phyloP scores from a whole-genome alignment of 768 basidiomycete species.

The Suillus fuscotomentosus region DNA sequence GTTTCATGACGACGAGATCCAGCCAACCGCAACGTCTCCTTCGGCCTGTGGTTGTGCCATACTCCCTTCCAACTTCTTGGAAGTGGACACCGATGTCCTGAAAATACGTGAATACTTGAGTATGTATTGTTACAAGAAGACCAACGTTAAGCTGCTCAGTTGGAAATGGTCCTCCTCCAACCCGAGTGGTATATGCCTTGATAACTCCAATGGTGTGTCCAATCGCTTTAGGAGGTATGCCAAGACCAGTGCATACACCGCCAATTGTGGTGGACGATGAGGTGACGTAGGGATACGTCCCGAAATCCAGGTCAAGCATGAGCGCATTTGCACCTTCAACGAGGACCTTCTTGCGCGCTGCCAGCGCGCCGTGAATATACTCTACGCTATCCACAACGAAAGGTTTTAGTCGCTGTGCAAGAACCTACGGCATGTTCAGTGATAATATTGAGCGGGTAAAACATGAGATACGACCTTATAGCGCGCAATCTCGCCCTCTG shows the following conservation, averaged over 20 bases:
- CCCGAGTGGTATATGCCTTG: constrained; percentile 98
- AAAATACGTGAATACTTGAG: constrained; percentile 4
- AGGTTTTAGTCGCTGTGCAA: constrained; percentile 83
- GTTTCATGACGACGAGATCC: constrained; percentile 91
- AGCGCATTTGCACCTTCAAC: constrained; percentile 98
- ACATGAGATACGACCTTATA: constrained; percentile 65
- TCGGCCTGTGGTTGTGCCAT: constrained; percentile 90
- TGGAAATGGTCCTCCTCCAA: constrained; percentile 98
- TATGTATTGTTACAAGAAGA: constrained; percentile 9
- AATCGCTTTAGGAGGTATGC: constrained; percentile 87
- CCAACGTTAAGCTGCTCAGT: constrained; percentile 89
- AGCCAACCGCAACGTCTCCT: constrained; percentile 96
- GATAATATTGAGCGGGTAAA: background rate
- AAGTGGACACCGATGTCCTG: constrained; percentile 83
- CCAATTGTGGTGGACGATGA: constrained; percentile 92
- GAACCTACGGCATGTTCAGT: constrained; percentile 42
- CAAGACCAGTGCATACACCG: constrained; percentile 97
- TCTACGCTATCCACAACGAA: constrained; percentile 87
- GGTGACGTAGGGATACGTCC: constrained; percentile 97
- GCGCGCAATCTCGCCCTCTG: constrained; percentile 90
- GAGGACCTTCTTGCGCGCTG: constrained; percentile 74
- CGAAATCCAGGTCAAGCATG: constrained; percentile 98
- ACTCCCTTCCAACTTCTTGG: constrained; percentile 93
- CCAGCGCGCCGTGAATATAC: constrained; percentile 81
- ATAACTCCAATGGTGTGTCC: constrained; percentile 90